These are phyloP conservation scores for Tilletia indica DNA, from an alignment of 1,284 basidiomycete species.

Conservation along the genomic window DNA sequence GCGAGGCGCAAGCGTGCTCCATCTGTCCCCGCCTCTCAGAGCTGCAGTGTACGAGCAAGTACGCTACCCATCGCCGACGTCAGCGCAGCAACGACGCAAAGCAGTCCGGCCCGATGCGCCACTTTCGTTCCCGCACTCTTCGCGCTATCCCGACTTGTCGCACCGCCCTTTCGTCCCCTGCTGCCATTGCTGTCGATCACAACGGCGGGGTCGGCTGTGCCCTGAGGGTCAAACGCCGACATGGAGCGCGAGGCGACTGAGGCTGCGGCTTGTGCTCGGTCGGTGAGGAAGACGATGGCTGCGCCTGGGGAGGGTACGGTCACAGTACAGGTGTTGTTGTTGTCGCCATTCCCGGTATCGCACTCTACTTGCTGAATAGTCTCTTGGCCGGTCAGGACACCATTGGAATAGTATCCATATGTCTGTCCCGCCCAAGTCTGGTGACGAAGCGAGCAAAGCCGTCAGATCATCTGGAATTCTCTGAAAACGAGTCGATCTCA, in stretches of 20 bases:
- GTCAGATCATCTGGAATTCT: neutral
- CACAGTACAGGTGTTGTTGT: constrained; percentile 63
- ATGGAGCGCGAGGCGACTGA: constrained; percentile 8
- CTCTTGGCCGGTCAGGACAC: constrained; percentile 63
- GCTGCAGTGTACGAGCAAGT: neutral
- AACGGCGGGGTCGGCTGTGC: constrained; percentile 15
- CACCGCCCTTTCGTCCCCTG: constrained; percentile 15
- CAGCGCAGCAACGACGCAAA: neutral
- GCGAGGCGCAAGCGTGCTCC: too few species aligned
- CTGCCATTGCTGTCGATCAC: constrained; percentile 20
- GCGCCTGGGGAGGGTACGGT: constrained; percentile 70
- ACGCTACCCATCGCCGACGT: neutral
- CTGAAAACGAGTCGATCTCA: neutral
- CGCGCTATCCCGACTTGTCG: constrained; percentile 14
- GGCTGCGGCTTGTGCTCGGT: constrained; percentile 4
- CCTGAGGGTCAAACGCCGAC: constrained; percentile 17
- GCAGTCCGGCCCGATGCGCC: neutral
- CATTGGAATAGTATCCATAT: constrained; percentile 70
- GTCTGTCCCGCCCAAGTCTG: constrained; percentile 71
- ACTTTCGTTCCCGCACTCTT: neutral
- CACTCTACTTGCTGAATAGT: constrained; percentile 64
- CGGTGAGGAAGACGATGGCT: constrained; percentile 69
- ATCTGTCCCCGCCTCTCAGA: neutral
- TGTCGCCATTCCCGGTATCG: constrained; percentile 27
- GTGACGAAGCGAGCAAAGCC: neutral